These are phyloP conservation scores for Neofusicoccum sp. DNA, from an alignment of 2,329 filamentous ascomycete species.

Conservation along the genomic window DNA sequence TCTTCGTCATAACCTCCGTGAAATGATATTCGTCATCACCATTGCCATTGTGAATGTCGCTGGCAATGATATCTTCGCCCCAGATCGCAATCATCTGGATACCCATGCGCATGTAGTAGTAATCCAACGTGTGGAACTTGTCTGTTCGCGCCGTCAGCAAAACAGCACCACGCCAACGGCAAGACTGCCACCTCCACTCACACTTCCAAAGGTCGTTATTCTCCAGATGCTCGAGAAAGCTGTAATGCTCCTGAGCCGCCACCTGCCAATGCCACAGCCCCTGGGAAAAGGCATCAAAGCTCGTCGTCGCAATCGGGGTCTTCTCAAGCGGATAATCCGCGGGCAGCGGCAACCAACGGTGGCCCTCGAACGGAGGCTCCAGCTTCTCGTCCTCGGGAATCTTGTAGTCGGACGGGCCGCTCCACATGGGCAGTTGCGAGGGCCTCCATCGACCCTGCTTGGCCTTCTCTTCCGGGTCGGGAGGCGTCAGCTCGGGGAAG, in stretches of 20 bases:
- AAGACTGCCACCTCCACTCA: neutral
- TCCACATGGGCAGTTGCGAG: slow-evolving; percentile 39
- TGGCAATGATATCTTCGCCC: slow-evolving; percentile 50
- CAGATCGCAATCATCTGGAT: slow-evolving; percentile 56
- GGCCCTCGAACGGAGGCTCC: slow-evolving; percentile 41
- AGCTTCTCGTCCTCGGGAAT: slow-evolving; percentile 20
- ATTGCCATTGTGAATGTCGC: slow-evolving; percentile 44
- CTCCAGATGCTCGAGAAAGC: slow-evolving; percentile 31
- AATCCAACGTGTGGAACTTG: slow-evolving; percentile 41
- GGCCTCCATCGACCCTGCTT: slow-evolving; percentile 38
- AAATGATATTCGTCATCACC: slow-evolving; percentile 50
- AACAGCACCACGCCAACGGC: neutral
- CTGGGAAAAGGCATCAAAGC: slow-evolving; percentile 47
- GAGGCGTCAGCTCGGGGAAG: slow-evolving; percentile 46
- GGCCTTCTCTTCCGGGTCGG: slow-evolving; percentile 22
- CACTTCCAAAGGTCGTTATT: slow-evolving; percentile 23
- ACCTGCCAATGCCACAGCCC: slow-evolving; percentile 52
- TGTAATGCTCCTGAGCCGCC: slow-evolving; percentile 46
- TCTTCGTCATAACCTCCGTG: slow-evolving; percentile 38
- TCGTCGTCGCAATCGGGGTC: slow-evolving; percentile 49
- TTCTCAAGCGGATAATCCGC: slow-evolving; percentile 42
- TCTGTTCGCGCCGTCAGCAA: slow-evolving; percentile 3
- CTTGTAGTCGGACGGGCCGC: slow-evolving; percentile 26
- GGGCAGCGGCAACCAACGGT: slow-evolving; percentile 52
- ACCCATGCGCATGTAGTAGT: slow-evolving; percentile 51